Percentiles rank a stretch among this genome's conserved stretches.
These are phyloP conservation scores for Coniochaeta sp. DNA, from an alignment of 2,329 filamentous ascomycete genomes.

Conservation along the genomic window DNA sequence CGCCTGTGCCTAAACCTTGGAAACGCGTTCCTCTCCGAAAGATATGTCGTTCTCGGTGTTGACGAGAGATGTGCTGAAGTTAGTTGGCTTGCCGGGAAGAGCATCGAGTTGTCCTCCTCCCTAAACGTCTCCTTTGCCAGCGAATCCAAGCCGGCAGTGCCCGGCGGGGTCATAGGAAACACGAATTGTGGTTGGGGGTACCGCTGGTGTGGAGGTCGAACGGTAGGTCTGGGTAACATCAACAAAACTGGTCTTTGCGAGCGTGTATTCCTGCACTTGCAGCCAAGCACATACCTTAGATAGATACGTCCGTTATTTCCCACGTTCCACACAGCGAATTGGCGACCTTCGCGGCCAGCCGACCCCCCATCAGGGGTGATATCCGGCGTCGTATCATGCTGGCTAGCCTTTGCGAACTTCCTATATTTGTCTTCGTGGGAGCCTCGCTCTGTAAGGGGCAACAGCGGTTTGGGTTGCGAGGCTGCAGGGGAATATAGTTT, in stretches of 20 bases:
- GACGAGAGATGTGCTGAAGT: conserved; percentile 32
- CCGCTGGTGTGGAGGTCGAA: conserved; percentile 54
- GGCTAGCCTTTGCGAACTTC: conserved; percentile 42
- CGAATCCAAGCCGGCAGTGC: conserved; percentile 48
- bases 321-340: conserved; percentile 76
- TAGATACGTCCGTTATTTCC: conserved; percentile 80
- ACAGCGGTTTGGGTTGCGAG: conserved; percentile 27
- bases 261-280: background rate
- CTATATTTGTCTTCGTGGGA: conserved; percentile 30
- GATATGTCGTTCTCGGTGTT: conserved; percentile 25
- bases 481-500: conserved; percentile 18
- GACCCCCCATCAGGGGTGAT: conserved; percentile 54
- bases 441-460: conserved; percentile 39
- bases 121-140: conserved; percentile 24
- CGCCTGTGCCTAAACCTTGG: conserved; percentile 44
- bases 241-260: conserved; percentile 5
- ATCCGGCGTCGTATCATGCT: conserved; percentile 50
- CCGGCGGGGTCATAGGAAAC: conserved; percentile 54
- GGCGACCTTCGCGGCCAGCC: conserved; percentile 56
- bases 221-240: conserved; percentile 42
- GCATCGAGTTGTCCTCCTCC: conserved; percentile 15
- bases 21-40: conserved; percentile 17
- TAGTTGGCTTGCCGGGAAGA: conserved; percentile 31
- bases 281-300: conserved; percentile 54
- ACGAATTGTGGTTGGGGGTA: conserved; percentile 54